Conservation (phyloP, 371 early-diverging fungal genomes). For the Modicella reniformis region DNA sequence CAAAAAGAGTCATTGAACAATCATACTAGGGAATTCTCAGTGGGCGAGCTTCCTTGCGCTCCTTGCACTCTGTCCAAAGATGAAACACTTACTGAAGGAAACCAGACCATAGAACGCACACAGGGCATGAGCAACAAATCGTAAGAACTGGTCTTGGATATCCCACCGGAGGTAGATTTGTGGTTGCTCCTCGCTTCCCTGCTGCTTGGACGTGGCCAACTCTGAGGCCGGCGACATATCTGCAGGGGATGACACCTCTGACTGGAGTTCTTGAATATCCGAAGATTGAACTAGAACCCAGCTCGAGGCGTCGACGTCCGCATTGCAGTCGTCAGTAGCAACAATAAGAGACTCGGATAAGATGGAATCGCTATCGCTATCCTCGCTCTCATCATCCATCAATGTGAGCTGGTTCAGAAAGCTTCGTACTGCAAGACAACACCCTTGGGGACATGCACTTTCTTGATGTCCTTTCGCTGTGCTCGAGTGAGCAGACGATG, state of each 20-base stretch:
- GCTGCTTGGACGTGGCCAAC: neutral
- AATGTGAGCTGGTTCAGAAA: constrained; percentile 53
- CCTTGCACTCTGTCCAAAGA: too few relatives aligned
- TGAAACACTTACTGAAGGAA: constrained; percentile 54
- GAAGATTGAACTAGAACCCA: constrained; percentile 14
- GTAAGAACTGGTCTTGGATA: constrained; percentile 52
- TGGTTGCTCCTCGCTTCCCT: constrained; percentile 11
- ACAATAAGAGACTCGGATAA: neutral
- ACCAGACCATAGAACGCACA: constrained; percentile 51
- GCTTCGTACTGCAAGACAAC: constrained; percentile 52
- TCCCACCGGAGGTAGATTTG: constrained; percentile 52
- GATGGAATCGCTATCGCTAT: neutral
- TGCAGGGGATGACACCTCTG: neutral
- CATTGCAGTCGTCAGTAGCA: neutral
- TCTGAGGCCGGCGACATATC: neutral
- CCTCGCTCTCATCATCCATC: neutral
- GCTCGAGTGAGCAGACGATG: constrained; percentile 50
- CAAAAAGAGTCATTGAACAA: neutral
- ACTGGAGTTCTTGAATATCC: neutral
- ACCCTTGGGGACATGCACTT: constrained; percentile 54
- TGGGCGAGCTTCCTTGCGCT: too few relatives aligned
- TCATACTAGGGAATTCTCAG: too few relatives aligned
- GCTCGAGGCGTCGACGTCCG: neutral
- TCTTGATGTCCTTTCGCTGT: constrained; percentile 55
- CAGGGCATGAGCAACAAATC: constrained; percentile 54